Conservation (phyloP, 345 rosid genomes). For the Pugionium cornutum region DNA sequence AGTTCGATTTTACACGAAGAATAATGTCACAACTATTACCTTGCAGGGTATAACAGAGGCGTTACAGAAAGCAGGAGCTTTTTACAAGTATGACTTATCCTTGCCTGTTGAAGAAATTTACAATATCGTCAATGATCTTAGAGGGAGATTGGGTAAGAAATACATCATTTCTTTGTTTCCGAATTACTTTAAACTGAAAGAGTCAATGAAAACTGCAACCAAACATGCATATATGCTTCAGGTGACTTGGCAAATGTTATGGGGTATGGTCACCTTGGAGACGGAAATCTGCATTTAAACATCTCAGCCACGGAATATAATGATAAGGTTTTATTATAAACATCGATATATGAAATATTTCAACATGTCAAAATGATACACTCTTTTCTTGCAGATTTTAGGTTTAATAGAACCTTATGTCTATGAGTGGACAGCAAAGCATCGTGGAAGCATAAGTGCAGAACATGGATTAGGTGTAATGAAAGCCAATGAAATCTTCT, state of each 20-base stretch:
- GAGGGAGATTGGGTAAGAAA: slow-evolving; percentile 65
- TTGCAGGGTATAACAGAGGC: slow-evolving; percentile 87
- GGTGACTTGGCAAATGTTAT: slow-evolving; percentile 72
- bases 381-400: slow-evolving; percentile 55
- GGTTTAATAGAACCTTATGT: slow-evolving; percentile 83
- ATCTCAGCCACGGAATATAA: slow-evolving; percentile 66
- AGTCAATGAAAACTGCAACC: slow-evolving; percentile 1
- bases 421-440: slow-evolving; percentile 75
- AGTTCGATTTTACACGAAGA: neutral
- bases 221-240: slow-evolving; percentile 36
- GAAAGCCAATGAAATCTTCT: slow-evolving; percentile 46
- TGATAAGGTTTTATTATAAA: slow-evolving; percentile 52
- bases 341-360: neutral
- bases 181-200: neutral
- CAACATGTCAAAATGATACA: slow-evolving; percentile 16
- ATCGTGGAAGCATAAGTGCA: slow-evolving; percentile 83
- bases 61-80: slow-evolving; percentile 78
- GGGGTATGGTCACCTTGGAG: slow-evolving; percentile 79
- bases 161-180: neutral
- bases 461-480: slow-evolving; percentile 96
- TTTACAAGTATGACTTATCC: slow-evolving; percentile 90
- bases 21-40: neutral
- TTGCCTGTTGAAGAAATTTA: slow-evolving; percentile 84
- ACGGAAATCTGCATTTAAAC: slow-evolving; percentile 63
- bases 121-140: slow-evolving; percentile 76